Base-by-base conservation (phyloP, 2,329 filamentous ascomycete genomes). In the Fusarium fracticaudum region DNA sequence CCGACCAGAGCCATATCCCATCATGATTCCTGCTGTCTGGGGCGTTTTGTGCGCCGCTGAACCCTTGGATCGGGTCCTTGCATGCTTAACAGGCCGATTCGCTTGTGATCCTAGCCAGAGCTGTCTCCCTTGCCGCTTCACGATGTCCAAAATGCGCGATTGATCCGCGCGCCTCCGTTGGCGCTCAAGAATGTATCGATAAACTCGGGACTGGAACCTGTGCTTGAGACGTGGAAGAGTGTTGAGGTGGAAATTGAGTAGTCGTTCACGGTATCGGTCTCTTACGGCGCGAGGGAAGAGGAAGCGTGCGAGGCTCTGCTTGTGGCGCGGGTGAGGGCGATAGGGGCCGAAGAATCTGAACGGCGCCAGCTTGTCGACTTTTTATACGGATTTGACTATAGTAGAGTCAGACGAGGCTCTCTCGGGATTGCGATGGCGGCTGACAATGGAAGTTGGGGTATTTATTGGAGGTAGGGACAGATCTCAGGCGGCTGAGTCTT, bases 181-280 rank as follows among this genome's bases (percentile, higher is more conserved):
- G 58, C 89, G 89, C 75, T 87, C 86, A 71, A 95, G 85, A 64
- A 97, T 87, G 72, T 92, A 93, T 51, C 88, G 88, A 80, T 96
- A 97, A 73, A 98, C 90, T 64, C 91, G 90, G 43, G 91, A 91
- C 83, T 97, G 94, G 14, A 94, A 84, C 60, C 88, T 87, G 80
- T 92, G 90, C 78, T 92, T 93, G 77, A 94, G 88, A 58, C 87
- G 85, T 18, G 94, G 93, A 31, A 97, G 83, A 10, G 90, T 93
- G 77, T 95, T 90, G 87, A 94, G 89, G 72, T 91, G 93, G 81
- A 98, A 91, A 74, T 87, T 86, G 76, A 91, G 87, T 61, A 96
- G 86, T 70, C 88, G 89, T 68, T 91, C 89, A 80, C 90, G 91
- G 77, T 91, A 91, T 75, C 87, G 89, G 71, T 89, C 87, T 80